Percentiles rank a stretch among this genome's conserved stretches.
Evolutionary conservation across 2,329 filamentous ascomycete species (phyloP).

Genomic region (Aspergillus neoniger): DNA sequence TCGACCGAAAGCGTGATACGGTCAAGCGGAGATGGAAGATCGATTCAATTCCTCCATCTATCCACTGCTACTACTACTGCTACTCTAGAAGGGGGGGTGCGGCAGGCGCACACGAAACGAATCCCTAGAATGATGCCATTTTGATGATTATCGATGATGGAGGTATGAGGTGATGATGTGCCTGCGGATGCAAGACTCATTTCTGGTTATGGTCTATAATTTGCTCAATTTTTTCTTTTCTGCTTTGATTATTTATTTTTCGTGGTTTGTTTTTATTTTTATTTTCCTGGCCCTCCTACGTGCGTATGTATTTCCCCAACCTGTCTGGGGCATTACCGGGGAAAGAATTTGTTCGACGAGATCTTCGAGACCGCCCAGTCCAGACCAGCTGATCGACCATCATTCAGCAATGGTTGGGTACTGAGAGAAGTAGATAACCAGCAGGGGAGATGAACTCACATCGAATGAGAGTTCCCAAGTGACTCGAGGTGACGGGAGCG

Average conservation of each 20-base stretch:
- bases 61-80: too few relatives aligned
- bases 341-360: conserved; percentile 17
- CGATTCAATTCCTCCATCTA: too few relatives aligned
- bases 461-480: conserved; percentile 19
- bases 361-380: conserved; percentile 21
- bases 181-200: conserved; percentile 4
- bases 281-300: background rate
- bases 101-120: background rate
- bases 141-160: conserved; percentile 7
- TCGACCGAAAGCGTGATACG: conserved; percentile 13
- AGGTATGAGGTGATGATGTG: conserved; percentile 9
- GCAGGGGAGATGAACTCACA: conserved; percentile 8
- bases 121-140: conserved; percentile 10
- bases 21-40: conserved; percentile 9
- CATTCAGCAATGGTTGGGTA: conserved; percentile 19
- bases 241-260: conserved; percentile 2
- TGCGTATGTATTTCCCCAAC: conserved; percentile 14
- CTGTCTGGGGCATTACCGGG: conserved; percentile 22
- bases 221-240: background rate
- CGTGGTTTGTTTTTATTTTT: background rate
- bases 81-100: background rate
- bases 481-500: conserved; percentile 14
- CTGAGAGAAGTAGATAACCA: conserved; percentile 15
- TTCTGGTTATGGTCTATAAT: background rate
- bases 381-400: conserved; percentile 26